A percentile compares a stretch with the other conserved stretches of the same genome.
Conservation (phyloP, 2,329 filamentous ascomycete species). For the Diatrype stigma region DNA sequence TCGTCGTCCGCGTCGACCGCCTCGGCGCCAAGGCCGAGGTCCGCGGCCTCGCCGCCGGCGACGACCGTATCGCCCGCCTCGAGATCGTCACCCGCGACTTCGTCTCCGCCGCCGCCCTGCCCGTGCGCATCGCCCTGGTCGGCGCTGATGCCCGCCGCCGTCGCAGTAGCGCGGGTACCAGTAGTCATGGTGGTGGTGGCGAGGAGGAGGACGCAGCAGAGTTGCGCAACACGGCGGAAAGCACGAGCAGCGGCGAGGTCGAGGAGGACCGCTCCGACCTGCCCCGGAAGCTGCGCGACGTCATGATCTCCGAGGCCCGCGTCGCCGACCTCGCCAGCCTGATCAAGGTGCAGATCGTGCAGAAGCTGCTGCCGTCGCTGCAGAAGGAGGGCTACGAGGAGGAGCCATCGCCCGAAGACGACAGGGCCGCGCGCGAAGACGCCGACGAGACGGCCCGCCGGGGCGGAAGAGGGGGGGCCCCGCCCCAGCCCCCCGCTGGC, state of each 20-base stretch:
- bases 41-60: constrained; percentile 71
- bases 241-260: constrained; percentile 10
- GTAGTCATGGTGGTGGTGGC: background rate
- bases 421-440: constrained; percentile 36
- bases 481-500: constrained; percentile 46
- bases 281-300: constrained; percentile 44
- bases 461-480: constrained; percentile 30
- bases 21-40: constrained; percentile 82
- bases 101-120: constrained; percentile 56
- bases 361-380: constrained; percentile 74
- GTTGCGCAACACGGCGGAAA: background rate
- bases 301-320: constrained; percentile 71
- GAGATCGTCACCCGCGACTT: constrained; percentile 74
- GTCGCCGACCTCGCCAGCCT: constrained; percentile 65
- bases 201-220: constrained; percentile 14
- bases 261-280: constrained; percentile 49
- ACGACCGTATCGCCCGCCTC: constrained; percentile 75
- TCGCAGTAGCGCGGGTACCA: background rate
- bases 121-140: constrained; percentile 50
- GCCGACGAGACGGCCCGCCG: constrained; percentile 40
- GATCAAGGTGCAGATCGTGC: constrained; percentile 75
- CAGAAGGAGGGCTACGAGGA: constrained; percentile 77
- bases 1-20: constrained; percentile 75
- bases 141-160: constrained; percentile 33
- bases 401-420: constrained; percentile 48